Evolutionary conservation across 164 flowering plant genomes (phyloP).

Genomic region (Kalanchoe fedtschenkoi): DNA sequence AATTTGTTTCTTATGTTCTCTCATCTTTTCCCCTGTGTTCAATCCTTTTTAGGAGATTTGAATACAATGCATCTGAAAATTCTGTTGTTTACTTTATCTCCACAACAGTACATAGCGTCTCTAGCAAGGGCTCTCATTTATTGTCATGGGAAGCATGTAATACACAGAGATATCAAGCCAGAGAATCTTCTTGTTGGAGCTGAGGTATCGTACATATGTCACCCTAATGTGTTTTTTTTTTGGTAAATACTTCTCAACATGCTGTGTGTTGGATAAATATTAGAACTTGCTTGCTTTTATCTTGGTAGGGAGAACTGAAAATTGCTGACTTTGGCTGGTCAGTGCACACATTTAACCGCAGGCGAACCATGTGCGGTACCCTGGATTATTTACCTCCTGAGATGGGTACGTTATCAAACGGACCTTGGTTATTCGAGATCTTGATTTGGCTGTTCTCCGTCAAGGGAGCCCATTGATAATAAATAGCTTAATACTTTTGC

Average conservation of each 20-base stretch:
- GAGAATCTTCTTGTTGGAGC: conserved; percentile 88
- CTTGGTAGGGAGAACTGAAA: conserved; percentile 72
- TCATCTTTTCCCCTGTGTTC: not conserved
- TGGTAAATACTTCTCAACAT: too few species aligned
- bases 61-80: not conserved
- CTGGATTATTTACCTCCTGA: conserved; percentile 98
- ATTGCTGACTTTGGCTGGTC: conserved; percentile 99
- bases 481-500: not conserved
- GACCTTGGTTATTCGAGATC: not conserved
- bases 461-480: not conserved
- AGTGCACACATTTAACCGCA: conserved; percentile 88
- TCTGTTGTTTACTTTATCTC: not conserved
- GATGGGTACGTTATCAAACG: conserved; percentile 71
- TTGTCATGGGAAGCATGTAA: conserved; percentile 94
- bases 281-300: not conserved
- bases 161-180: conserved; percentile 94
- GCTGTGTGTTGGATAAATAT: not conserved
- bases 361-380: conserved; percentile 95
- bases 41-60: not conserved
- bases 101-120: conserved; percentile 74
- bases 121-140: conserved; percentile 85
- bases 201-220: conserved; percentile 35
- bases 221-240: not conserved
- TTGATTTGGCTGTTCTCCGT: not conserved
- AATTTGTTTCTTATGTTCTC: not conserved